Evolutionary conservation across 2,329 filamentous ascomycete species (phyloP).

Genomic region (Chalaropsis ovoidea): DNA sequence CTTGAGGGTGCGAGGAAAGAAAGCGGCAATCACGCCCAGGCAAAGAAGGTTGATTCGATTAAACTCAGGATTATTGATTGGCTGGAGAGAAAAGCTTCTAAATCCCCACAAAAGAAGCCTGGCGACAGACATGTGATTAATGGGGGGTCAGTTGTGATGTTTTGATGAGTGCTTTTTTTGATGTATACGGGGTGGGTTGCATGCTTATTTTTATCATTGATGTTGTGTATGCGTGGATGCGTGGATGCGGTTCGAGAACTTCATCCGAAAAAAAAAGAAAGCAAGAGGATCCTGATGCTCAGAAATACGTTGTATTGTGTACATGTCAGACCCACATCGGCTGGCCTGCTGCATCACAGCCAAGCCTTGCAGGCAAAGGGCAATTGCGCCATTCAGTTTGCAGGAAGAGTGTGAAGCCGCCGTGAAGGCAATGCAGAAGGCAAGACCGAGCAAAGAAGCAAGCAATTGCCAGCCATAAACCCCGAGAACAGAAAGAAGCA

Average conservation of each 20-base stretch:
- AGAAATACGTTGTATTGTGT: slow-evolving; percentile 11
- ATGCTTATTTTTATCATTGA: too few relatives aligned
- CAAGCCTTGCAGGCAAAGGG: neutral
- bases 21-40: neutral
- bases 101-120: neutral
- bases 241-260: neutral
- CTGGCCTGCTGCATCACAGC: neutral
- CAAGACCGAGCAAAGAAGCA: neutral
- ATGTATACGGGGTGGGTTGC: too few relatives aligned
- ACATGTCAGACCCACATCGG: slow-evolving; percentile 8
- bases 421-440: neutral
- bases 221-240: neutral
- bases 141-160: neutral
- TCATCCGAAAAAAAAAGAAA: neutral
- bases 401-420: neutral
- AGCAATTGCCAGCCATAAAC: neutral
- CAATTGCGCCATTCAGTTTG: slow-evolving; percentile 5
- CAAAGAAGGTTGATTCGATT: neutral
- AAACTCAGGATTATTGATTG: neutral
- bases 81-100: neutral
- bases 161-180: neutral
- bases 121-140: neutral
- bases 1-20: neutral
- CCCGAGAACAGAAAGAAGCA: neutral
- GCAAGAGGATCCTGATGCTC: neutral